Evolutionary conservation across 176 grass and related monocot species (phyloP), one percentile per base, ranked within the genome.

Genomic region (Hyparrhenia diplandra): DNA sequence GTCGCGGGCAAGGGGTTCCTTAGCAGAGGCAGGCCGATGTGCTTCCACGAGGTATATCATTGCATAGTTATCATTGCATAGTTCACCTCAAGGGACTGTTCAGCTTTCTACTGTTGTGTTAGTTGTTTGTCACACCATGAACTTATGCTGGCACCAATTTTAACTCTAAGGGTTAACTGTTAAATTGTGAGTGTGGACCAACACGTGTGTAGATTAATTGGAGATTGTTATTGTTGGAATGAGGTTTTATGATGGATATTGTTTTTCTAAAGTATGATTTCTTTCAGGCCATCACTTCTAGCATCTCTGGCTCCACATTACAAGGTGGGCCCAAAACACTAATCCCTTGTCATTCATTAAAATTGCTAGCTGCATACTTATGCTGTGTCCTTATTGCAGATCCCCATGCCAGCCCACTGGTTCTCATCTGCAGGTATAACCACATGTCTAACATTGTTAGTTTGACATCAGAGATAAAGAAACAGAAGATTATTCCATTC

Each of bases 391-490:
- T 43, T 60, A n/a, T 65, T 78, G 73, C 83, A 85, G 88, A 29
- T 82, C 70, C 62, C 73, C 5, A 0, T 78, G 43, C 66, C 80
- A 77, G 29, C 8, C 10, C 73, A 46, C 67, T 85, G 88, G 83
- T 85, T 89, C 73, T 89, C 87, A 34, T 80, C 72, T 37, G 20
- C 88, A 82, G 88, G 88, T 89, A 85, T 12, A 73, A 2, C 11
- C 3, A 67, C 30, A 10, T 66, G 61, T 27, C 43, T 64, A 35
- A 55, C 64, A 63, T 30, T 66, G 43, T 74, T 85, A 77, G 73
- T 65, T 35, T 73, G 52, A 11, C 24, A 79, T 30, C 47, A 62
- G 67, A n/a, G n/a, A 55, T 61, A 80, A 69, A 52, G 25, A 55
- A 35, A 66, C 11, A 34, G 25, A 64, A 52, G 3, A 31, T 30